Evolutionary conservation across 2,329 filamentous ascomycete genomes (phyloP), one percentile per base, ranked within the genome.

Genomic region (Ascochyta rabiei): DNA sequence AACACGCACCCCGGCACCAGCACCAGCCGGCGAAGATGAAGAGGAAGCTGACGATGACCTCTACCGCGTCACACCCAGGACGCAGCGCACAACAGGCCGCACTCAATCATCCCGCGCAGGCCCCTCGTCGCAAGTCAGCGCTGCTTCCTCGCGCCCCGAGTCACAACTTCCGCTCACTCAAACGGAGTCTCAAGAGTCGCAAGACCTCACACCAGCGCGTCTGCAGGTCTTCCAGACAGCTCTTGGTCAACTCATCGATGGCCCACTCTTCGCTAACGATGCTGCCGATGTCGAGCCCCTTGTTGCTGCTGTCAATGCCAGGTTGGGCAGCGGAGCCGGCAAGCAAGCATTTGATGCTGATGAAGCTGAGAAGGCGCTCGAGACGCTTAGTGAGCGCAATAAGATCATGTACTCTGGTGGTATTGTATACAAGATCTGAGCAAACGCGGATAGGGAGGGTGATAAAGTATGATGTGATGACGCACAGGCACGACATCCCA

Each of bases 261-360:
- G 89, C 0, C 82, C 85, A 12, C 76, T 99, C n/a, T 99, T 99
- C 72, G 86, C 88, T 28, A 90, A 96, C 57, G 95, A 98, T 68
- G 86, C 88, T 16, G 91, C 92, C 13, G 83, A 88, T 57, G 83
- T 97, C 2, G 85, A 87, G 59, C 84, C 85, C 23, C 82, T 99
- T 28, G 82, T 97, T 16, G 82, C 82, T 3, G 90, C 90, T 8
- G 89, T 99, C 45, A 99, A 99, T 73, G 79, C 79, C 4, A 85
- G 86, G 64, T 66, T 96, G 41, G 81, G 84, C 13, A 82, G 82
- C 4, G 84, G 84, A 6, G 72, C 76, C n/a, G 76, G 82, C 5
- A 83, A 84, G 7, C 75, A 78, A 35, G 73, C 77, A 13, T 99
- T 96, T 76, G 82, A 80, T 23, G 82, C 82, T 33, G 80, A 79